Base-by-base conservation (phyloP, 768 basidiomycete species). In the Leccinellum rugosiceps region DNA sequence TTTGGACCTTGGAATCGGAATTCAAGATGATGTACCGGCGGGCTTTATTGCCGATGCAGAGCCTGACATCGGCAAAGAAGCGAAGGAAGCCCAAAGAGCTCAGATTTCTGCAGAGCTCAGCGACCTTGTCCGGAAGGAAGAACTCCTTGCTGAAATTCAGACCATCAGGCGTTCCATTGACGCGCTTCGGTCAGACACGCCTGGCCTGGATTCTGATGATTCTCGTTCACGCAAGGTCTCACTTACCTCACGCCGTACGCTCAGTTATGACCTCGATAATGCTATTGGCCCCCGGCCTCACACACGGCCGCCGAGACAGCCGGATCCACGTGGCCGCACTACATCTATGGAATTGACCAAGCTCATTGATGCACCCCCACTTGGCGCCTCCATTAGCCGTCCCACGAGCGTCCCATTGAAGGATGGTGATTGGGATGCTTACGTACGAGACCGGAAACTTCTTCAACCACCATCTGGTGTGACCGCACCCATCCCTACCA, bases 401-500 rank as follows among this genome's bases (percentile, higher is more conserved):
- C 88, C 90, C 15, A 86, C 83, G 0, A 90, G 88, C 63, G 86
- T 78, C 6, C 88, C 89, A n/a, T 72, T 89, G 41, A 67, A 80
- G 50, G 84, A 89, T 44, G 79, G 83, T n/a, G 86, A 90, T 61
- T 97, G 94, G 94, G 89, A 95, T 60, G 74, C 81, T 45, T 96
- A 97, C 70, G 80, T 94, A 50, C 85, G 84, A 46, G 91, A 95
- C 50, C 83, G 94, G 55, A 92, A 88, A 67, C 78, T 97, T 15
- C 73, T 94, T 58, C 89, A 91, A 65, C 92, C 92, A 44, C 91
- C 92, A 10, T 80, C 86, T 19, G 90, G 92, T 7, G 80, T 91
- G 45, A 83, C 90, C 15, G 78, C 85, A n/a, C 90, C 92, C 1
- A 92, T 94, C 64, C 74, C 78, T 6, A 84, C 87, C n/a, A 81